These are phyloP conservation scores for Naganishia albida DNA, from an alignment of 1,284 basidiomycete genomes.

Conservation along the genomic window DNA sequence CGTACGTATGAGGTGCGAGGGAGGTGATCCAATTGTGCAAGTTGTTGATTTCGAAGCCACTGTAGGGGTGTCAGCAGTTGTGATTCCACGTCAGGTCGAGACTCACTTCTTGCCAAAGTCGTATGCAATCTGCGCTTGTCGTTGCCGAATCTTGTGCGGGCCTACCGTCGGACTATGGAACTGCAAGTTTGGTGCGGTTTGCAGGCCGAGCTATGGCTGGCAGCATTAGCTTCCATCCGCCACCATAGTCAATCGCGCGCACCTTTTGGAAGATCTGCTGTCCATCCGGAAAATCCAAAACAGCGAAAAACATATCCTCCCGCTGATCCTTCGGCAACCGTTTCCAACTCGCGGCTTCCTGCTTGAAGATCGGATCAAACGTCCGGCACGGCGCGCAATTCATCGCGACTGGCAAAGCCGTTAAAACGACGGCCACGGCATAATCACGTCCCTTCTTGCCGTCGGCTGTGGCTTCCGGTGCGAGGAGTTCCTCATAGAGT, in stretches of 20 bases:
- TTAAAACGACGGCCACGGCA: constrained; percentile 79
- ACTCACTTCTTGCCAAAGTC: constrained; percentile 69
- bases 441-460: constrained; percentile 70
- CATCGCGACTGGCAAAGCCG: constrained; percentile 74
- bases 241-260: constrained; percentile 32
- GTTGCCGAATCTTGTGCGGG: constrained; percentile 61
- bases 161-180: constrained; percentile 74
- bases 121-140: constrained; percentile 65
- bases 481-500: constrained; percentile 69
- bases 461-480: constrained; percentile 46
- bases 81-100: constrained; percentile 12
- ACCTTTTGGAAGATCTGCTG: constrained; percentile 77
- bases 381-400: constrained; percentile 68
- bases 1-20: constrained; percentile 59
- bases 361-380: constrained; percentile 76
- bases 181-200: constrained; percentile 76
- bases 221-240: neutral
- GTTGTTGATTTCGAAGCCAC: constrained; percentile 74
- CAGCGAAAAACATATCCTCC: constrained; percentile 83
- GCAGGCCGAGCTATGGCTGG: constrained; percentile 62
- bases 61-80: constrained; percentile 47
- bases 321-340: constrained; percentile 63
- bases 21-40: constrained; percentile 73
- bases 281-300: constrained; percentile 80
- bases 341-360: constrained; percentile 78